phyloP scores from a whole-genome alignment of 768 basidiomycete species.

The Boletus rubescentipes region DNA sequence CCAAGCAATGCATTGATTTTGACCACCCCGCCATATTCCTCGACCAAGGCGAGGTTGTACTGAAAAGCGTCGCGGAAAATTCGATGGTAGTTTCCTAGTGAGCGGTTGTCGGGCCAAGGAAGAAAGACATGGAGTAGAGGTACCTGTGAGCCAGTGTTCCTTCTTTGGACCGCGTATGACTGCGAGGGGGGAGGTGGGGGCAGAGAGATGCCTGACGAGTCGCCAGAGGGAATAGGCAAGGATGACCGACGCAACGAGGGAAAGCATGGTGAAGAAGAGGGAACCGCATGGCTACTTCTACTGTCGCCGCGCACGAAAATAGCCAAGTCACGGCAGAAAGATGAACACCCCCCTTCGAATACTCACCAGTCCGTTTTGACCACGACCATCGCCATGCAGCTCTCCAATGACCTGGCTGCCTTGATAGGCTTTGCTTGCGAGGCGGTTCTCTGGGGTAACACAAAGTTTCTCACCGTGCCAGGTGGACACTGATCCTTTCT shows the following conservation, averaged over 20 bases:
- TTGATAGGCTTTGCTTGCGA: constrained; percentile 40
- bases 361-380: not conserved
- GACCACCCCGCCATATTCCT: constrained; percentile 35
- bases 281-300: too few relatives aligned
- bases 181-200: constrained; percentile 17
- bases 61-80: constrained; percentile 34
- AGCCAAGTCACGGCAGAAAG: not conserved
- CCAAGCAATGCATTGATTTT: constrained; percentile 37
- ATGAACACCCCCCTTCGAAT: not conserved
- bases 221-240: constrained; percentile 18
- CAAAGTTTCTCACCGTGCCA: not conserved
- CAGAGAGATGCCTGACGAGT: constrained; percentile 11
- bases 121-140: not conserved
- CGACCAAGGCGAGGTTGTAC: constrained; percentile 31
- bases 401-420: constrained; percentile 32
- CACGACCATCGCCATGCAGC: constrained; percentile 17
- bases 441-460: constrained; percentile 35
- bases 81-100: constrained; percentile 32
- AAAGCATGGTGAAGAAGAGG: not conserved
- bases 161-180: constrained; percentile 30
- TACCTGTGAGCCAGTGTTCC: constrained; percentile 38
- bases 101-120: not conserved
- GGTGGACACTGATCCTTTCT: not conserved
- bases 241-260: constrained; percentile 1
- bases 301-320: too few relatives aligned